A percentile compares a stretch with the other conserved stretches of the same genome.
phyloP scores from a whole-genome alignment of 306 rosid genomes.

The Castanospermum australe region DNA sequence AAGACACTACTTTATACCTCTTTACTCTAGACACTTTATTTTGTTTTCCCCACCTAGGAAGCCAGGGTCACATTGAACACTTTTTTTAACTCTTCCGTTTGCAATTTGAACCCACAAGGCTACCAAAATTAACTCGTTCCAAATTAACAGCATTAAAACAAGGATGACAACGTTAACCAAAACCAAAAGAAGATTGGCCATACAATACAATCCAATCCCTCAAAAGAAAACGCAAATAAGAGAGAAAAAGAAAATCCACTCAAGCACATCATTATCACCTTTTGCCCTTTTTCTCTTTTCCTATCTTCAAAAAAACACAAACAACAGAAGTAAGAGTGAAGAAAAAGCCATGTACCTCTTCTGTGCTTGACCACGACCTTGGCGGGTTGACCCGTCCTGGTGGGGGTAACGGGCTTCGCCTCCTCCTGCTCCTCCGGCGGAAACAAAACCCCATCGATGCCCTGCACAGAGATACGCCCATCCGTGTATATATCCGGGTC shows the following conservation, averaged over 20 bases:
- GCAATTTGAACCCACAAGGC: background rate
- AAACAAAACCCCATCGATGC: conserved; percentile 69
- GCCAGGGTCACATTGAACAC: conserved; percentile 10
- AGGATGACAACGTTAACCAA: background rate
- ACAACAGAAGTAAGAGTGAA: background rate
- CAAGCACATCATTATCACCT: conserved; percentile 15
- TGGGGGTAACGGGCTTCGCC: conserved; percentile 26
- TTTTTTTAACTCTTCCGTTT: background rate
- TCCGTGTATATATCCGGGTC: conserved; percentile 83
- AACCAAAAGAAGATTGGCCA: background rate
- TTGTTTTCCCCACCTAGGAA: background rate
- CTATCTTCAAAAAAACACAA: background rate
- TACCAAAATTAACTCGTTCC: background rate
- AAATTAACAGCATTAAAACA: background rate
- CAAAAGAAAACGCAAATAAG: background rate
- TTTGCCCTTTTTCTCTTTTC: background rate
- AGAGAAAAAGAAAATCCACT: background rate
- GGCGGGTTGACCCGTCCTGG: conserved; percentile 48
- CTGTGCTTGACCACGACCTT: conserved; percentile 55
- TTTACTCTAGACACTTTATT: background rate
- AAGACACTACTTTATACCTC: background rate
- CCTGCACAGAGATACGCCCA: conserved; percentile 83
- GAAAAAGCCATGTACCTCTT: conserved; percentile 53
- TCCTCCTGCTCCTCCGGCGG: conserved; percentile 51
- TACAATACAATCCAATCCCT: background rate